phyloP scores from a whole-genome alignment of 306 rosid genomes.

The Medicago lupulina region DNA sequence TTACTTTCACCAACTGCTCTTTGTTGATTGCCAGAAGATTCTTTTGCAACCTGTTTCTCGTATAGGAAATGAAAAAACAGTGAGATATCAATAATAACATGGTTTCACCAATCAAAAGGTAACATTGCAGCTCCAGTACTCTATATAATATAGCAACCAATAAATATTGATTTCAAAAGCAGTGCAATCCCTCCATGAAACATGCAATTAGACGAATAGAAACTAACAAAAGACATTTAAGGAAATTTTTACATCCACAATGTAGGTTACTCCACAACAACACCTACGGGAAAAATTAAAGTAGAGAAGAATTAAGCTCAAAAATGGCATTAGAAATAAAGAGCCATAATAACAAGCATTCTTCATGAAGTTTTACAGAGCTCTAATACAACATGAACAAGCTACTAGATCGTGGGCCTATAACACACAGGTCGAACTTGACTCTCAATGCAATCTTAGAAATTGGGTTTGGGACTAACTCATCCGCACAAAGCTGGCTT shows the following conservation, averaged over 20 bases:
- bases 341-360: background rate
- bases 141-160: background rate
- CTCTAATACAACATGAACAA: conserved; percentile 7
- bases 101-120: background rate
- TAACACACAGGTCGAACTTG: background rate
- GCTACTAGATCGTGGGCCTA: background rate
- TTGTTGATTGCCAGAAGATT: conserved; percentile 49
- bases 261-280: background rate
- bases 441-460: background rate
- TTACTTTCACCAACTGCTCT: conserved; percentile 46
- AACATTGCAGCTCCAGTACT: conserved; percentile 29
- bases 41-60: conserved; percentile 48
- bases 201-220: background rate
- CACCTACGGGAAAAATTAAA: no score
- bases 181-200: conserved; percentile 17
- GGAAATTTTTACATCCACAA: no score
- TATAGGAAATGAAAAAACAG: conserved; percentile 33
- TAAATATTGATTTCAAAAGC: conserved; percentile 12
- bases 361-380: background rate
- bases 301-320: no score
- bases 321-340: background rate
- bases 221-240: background rate
- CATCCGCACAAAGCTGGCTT: background rate
- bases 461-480: background rate
- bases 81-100: background rate